Evolutionary conservation across 768 basidiomycete species (phyloP).

Genomic region (Panaeolus papilionaceus): DNA sequence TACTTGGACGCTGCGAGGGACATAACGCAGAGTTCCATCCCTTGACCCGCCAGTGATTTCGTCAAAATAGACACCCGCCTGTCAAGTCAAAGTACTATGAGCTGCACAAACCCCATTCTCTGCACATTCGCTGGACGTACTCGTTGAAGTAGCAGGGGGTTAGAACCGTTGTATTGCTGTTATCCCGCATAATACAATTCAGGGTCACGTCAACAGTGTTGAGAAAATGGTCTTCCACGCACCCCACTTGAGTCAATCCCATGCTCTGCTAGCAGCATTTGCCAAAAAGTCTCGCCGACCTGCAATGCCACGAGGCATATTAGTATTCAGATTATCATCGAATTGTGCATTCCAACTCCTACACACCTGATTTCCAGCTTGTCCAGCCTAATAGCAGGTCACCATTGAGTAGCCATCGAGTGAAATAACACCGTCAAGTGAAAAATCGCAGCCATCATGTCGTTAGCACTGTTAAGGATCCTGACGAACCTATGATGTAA

Average conservation of each 20-base stretch:
- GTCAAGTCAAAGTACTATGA: not conserved
- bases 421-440: not conserved
- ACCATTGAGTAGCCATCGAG: slow-evolving; percentile 6
- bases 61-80: slow-evolving; percentile 86
- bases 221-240: slow-evolving; percentile 28
- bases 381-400: slow-evolving; percentile 62
- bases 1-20: slow-evolving; percentile 89
- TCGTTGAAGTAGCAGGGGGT: slow-evolving; percentile 76
- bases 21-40: slow-evolving; percentile 67
- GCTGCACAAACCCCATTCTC: too few species aligned
- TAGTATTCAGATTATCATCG: slow-evolving; percentile 19
- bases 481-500: not conserved
- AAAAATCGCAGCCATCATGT: slow-evolving; percentile 4
- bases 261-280: slow-evolving; percentile 86
- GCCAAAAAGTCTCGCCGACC: slow-evolving; percentile 90
- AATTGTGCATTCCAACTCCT: slow-evolving; percentile 17
- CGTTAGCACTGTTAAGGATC: not conserved
- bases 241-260: slow-evolving; percentile 80
- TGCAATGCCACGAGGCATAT: slow-evolving; percentile 28
- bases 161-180: slow-evolving; percentile 74
- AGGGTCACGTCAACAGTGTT: not conserved
- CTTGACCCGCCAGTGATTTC: slow-evolving; percentile 55
- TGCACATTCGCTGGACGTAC: slow-evolving; percentile 40
- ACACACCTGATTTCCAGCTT: slow-evolving; percentile 62
- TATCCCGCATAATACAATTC: slow-evolving; percentile 18